A percentile compares a stretch with the other conserved stretches of the same genome.
Evolutionary conservation across 2,329 filamentous ascomycete genomes (phyloP).

Genomic region (Fusarium torreyae): DNA sequence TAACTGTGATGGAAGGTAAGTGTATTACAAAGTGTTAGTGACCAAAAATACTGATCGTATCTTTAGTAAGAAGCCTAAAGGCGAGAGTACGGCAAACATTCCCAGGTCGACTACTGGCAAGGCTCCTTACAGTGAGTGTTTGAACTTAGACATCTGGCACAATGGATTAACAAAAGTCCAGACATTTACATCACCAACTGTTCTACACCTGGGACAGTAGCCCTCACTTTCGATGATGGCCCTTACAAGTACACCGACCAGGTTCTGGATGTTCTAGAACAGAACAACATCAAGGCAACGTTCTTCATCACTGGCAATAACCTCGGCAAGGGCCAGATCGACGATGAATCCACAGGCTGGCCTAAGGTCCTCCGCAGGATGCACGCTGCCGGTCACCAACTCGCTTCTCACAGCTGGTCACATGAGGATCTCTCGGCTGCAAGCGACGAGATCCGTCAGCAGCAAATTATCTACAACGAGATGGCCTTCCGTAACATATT

Average conservation of each 20-base stretch:
- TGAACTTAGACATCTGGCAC: accelerated
- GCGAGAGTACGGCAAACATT: constrained; percentile 50
- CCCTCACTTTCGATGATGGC: constrained; percentile 64
- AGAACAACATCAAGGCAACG: constrained; percentile 54
- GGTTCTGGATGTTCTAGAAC: constrained; percentile 57
- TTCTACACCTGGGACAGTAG: constrained; percentile 54
- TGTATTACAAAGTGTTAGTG: background rate
- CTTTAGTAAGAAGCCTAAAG: constrained; percentile 49
- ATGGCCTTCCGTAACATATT: constrained; percentile 60
- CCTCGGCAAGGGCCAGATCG: constrained; percentile 57
- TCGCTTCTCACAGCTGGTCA: constrained; percentile 62
- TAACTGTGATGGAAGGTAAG: constrained; percentile 56
- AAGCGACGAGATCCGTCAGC: constrained; percentile 50
- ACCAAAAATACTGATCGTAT: background rate
- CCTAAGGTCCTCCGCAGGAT: constrained; percentile 57
- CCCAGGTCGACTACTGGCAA: constrained; percentile 49
- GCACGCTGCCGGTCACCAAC: constrained; percentile 59
- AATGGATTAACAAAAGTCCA: constrained; percentile 25
- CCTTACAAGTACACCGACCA: constrained; percentile 59
- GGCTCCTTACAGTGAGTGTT: constrained; percentile 53
- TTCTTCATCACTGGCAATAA: constrained; percentile 61
- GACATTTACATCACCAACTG: constrained; percentile 55
- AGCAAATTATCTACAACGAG: constrained; percentile 61
- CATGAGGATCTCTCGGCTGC: constrained; percentile 59
- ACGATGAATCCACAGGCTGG: constrained; percentile 54